phyloP scores from a whole-genome alignment of 108 stramenopile species.

The Cyclotella cryptica region DNA sequence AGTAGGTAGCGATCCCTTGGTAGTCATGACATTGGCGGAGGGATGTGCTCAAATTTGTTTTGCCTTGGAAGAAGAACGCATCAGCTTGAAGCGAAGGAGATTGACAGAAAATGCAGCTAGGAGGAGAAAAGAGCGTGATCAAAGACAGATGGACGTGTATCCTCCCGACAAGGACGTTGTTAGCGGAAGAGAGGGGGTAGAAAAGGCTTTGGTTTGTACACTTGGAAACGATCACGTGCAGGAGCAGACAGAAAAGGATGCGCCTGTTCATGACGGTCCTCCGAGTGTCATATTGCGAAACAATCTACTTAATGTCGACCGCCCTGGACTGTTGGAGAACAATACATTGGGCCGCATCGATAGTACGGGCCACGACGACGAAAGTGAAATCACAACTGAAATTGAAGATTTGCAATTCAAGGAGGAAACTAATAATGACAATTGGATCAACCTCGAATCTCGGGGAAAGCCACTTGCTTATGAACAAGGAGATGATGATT shows the following conservation, averaged over 20 bases:
- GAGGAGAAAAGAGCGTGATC: constrained; percentile 41
- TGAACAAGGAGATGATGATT: constrained; percentile 23
- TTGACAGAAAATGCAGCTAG: background rate
- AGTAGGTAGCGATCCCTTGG: constrained; percentile 63
- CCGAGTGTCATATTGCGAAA: constrained; percentile 41
- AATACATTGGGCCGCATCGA: too few species aligned
- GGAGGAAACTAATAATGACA: constrained; percentile 8
- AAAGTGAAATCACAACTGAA: constrained; percentile 52
- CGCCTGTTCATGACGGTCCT: constrained; percentile 29
- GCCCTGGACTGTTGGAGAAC: too few species aligned
- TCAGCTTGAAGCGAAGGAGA: constrained; percentile 20
- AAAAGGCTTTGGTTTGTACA: constrained; percentile 31
- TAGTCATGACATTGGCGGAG: constrained; percentile 78
- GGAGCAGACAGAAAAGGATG: background rate
- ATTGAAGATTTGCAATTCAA: constrained; percentile 5
- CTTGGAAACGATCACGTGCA: constrained; percentile 10
- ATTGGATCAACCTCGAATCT: background rate
- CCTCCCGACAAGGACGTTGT: constrained; percentile 37
- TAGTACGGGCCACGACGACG: constrained; percentile 20
- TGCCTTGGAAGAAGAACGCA: constrained; percentile 74
- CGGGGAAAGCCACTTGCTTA: constrained; percentile 1
- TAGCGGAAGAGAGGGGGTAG: constrained; percentile 32
- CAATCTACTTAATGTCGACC: background rate
- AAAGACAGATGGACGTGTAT: constrained; percentile 40
- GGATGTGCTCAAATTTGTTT: constrained; percentile 84